A percentile compares a stretch with the other conserved stretches of the same genome.
phyloP scores from a whole-genome alignment of 257 asterid species.

The Euphrasia confusa region DNA sequence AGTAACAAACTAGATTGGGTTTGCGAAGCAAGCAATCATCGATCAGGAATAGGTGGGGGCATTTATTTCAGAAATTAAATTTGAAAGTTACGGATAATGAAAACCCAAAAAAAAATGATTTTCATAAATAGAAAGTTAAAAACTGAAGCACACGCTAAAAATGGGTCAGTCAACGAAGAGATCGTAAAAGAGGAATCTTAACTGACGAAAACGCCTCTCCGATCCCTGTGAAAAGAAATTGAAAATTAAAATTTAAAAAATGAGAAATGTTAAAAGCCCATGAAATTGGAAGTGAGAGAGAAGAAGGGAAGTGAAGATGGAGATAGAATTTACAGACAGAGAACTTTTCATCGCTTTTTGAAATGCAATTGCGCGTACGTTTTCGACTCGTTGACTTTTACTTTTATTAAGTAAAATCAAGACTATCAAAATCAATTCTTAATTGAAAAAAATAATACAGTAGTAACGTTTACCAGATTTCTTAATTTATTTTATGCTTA shows the following conservation, averaged over 20 bases:
- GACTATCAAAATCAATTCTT: too few species aligned
- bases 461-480: too few species aligned
- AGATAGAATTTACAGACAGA: neutral
- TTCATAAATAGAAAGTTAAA: neutral
- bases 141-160: slow-evolving; percentile 19
- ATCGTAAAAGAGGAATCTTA: neutral
- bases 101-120: slow-evolving; percentile 1
- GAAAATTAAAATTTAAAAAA: neutral
- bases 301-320: slow-evolving; percentile 14
- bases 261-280: slow-evolving; percentile 23
- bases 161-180: slow-evolving; percentile 18
- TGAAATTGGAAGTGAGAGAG: slow-evolving; percentile 14
- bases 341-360: slow-evolving; percentile 22
- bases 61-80: too few species aligned
- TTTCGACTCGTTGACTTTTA: neutral
- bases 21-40: too few species aligned
- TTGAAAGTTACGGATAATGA: neutral
- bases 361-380: too few species aligned
- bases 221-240: slow-evolving; percentile 18
- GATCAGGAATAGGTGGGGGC: too few species aligned
- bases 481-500: too few species aligned
- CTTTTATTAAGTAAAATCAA: neutral
- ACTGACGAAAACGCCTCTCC: slow-evolving; percentile 5
- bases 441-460: too few species aligned
- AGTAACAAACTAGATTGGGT: too few species aligned